phyloP scores from a whole-genome alignment of 139 green algal genomes.

The Chlamydomonas sp. region DNA sequence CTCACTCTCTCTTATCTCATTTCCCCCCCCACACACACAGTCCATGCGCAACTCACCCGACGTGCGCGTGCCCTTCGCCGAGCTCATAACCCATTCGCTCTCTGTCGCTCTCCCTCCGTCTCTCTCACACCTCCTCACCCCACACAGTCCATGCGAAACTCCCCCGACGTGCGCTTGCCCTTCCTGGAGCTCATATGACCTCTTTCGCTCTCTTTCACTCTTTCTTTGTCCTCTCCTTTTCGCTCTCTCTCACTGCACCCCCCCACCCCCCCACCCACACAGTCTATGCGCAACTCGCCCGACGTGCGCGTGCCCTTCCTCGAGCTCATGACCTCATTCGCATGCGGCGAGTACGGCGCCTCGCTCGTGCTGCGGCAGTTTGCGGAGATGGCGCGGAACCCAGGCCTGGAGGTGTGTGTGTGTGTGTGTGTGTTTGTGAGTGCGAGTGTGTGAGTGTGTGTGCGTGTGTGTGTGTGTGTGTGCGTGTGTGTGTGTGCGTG shows the following conservation, averaged over 20 bases:
- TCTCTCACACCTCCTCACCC: no score
- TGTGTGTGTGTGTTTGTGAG: no score
- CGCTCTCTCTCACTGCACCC: background rate
- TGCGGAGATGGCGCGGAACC: constrained; percentile 19
- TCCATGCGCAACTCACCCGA: constrained; percentile 6
- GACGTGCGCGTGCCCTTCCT: constrained; percentile 55
- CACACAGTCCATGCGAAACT: no score
- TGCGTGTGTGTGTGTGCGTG: no score
- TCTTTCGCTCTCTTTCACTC: no score
- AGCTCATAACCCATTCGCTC: constrained; percentile 55
- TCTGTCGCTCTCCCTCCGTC: no score
- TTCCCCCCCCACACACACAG: background rate
- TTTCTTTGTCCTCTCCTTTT: no score
- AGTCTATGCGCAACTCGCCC: background rate
- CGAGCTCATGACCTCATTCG: constrained; percentile 54
- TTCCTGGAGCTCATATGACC: no score
- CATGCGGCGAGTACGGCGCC: constrained; percentile 39
- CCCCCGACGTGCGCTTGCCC: no score
- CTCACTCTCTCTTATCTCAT: background rate
- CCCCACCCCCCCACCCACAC: background rate
- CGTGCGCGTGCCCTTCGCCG: constrained; percentile 52
- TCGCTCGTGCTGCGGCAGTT: constrained; percentile 37
- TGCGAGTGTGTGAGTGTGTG: no score
- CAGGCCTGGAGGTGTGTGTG: constrained; percentile 19
- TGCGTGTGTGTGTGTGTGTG: no score